phyloP scores from a whole-genome alignment of 1,284 basidiomycete genomes.

The Tylopilus sp. region DNA sequence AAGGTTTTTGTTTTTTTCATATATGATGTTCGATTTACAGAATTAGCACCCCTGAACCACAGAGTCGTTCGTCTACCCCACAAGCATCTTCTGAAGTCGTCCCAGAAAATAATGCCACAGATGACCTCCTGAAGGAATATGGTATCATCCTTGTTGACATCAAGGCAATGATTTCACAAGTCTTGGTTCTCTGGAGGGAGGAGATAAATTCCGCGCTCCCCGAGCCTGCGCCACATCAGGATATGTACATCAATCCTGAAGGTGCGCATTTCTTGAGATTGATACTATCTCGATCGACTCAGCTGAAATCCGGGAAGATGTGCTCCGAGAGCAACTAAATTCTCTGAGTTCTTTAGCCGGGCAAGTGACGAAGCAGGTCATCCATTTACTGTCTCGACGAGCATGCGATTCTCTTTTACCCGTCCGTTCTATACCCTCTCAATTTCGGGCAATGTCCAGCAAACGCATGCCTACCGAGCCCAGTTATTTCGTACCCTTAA shows the following conservation, averaged over 20 bases:
- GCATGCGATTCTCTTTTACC: conserved; percentile 84
- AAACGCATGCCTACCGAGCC: conserved; percentile 69
- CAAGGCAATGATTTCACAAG: conserved; percentile 48
- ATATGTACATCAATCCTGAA: conserved; percentile 44
- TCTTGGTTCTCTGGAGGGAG: conserved; percentile 58
- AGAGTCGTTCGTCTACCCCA: conserved; percentile 51
- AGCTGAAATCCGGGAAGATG: conserved; percentile 40
- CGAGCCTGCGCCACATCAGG: conserved; percentile 32
- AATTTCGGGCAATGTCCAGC: conserved; percentile 79
- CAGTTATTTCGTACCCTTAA: conserved; percentile 79
- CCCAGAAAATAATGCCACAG: conserved; percentile 52
- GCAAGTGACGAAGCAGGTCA: conserved; percentile 60
- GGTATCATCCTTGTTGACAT: conserved; percentile 66
- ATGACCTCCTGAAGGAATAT: conserved; percentile 63
- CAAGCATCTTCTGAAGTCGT: conserved; percentile 44
- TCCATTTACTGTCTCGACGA: conserved; percentile 70
- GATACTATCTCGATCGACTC: not conserved
- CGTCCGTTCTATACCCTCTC: conserved; percentile 84
- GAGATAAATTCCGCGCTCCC: conserved; percentile 62
- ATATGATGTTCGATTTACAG: not conserved
- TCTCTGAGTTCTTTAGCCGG: conserved; percentile 47
- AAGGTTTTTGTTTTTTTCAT: conserved; percentile 18
- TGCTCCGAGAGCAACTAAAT: conserved; percentile 52
- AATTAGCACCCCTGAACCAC: not conserved
- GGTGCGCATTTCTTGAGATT: conserved; percentile 37